These are phyloP conservation scores for Exophiala sp. DNA, from an alignment of 2,329 filamentous ascomycete genomes.

Conservation along the genomic window DNA sequence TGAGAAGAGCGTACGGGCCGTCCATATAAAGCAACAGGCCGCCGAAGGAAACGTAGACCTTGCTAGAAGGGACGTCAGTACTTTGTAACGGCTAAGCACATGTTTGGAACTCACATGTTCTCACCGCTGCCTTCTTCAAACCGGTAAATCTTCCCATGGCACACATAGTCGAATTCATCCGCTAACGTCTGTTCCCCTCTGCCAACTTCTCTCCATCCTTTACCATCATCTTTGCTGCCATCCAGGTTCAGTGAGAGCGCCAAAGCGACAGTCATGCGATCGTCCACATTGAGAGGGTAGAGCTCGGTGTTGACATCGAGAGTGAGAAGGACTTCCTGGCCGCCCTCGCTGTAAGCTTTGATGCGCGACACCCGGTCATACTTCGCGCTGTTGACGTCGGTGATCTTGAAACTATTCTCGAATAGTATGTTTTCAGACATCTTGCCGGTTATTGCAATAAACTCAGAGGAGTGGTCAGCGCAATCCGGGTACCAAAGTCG, in stretches of 20 bases:
- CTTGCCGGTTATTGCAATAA: slow-evolving; percentile 36
- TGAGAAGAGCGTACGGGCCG: slow-evolving; percentile 93
- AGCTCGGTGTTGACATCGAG: slow-evolving; percentile 94
- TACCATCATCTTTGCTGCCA: slow-evolving; percentile 66
- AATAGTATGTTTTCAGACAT: slow-evolving; percentile 87
- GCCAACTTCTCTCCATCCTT: slow-evolving; percentile 70
- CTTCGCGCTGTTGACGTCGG: slow-evolving; percentile 71
- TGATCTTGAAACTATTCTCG: slow-evolving; percentile 85
- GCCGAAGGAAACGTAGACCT: slow-evolving; percentile 90
- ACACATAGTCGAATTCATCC: slow-evolving; percentile 49
- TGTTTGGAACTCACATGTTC: slow-evolving; percentile 63
- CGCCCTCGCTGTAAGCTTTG: slow-evolving; percentile 50
- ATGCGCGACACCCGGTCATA: slow-evolving; percentile 94
- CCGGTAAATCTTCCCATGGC: slow-evolving; percentile 48
- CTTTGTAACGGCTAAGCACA: neutral
- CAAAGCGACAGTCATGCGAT: slow-evolving; percentile 72
- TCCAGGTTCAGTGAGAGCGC: slow-evolving; percentile 82
- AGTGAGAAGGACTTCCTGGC: slow-evolving; percentile 67
- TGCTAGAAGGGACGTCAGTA: slow-evolving; percentile 52
- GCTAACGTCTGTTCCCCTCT: slow-evolving; percentile 54
- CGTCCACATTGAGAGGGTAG: slow-evolving; percentile 68
- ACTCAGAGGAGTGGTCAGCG: no score
- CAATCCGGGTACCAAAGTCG: no score
- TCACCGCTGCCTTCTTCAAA: slow-evolving; percentile 60
- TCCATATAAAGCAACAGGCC: slow-evolving; percentile 85